Evolutionary conservation across 2,329 filamentous ascomycete genomes (phyloP).

Genomic region (Ophiostoma pallidulum): DNA sequence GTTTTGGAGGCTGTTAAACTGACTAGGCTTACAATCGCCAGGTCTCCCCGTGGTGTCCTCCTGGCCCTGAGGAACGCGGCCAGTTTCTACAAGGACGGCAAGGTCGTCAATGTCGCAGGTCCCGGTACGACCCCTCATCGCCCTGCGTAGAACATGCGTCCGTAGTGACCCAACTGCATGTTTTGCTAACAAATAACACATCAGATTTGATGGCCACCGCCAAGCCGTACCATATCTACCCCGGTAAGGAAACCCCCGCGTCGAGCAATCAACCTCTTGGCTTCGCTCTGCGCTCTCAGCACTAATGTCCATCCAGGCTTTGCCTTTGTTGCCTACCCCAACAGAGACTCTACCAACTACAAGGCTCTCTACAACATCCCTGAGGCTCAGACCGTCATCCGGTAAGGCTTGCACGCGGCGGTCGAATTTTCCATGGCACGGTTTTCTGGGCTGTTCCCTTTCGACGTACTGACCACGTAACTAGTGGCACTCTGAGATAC

Average conservation of each 20-base stretch:
- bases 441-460: neutral
- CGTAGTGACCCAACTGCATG: too few species aligned
- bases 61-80: slow-evolving; percentile 81
- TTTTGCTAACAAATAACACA: neutral
- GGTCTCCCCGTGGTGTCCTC: slow-evolving; percentile 69
- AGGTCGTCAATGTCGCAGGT: slow-evolving; percentile 56
- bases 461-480: neutral
- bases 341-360: slow-evolving; percentile 83
- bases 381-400: slow-evolving; percentile 78
- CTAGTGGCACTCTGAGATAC: slow-evolving; percentile 64
- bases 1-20: too few species aligned
- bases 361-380: slow-evolving; percentile 84
- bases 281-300: too few species aligned
- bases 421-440: neutral
- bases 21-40: neutral
- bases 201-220: slow-evolving; percentile 74
- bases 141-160: neutral
- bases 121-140: slow-evolving; percentile 18
- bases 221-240: slow-evolving; percentile 86
- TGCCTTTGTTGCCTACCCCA: slow-evolving; percentile 88
- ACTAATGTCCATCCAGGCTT: slow-evolving; percentile 41
- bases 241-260: slow-evolving; percentile 31
- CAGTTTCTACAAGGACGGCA: slow-evolving; percentile 70
- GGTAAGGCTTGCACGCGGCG: slow-evolving; percentile 27
- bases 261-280: neutral